Conservation (phyloP, 495 filamentous ascomycete genomes). For the Penicillium bovifimosum region DNA sequence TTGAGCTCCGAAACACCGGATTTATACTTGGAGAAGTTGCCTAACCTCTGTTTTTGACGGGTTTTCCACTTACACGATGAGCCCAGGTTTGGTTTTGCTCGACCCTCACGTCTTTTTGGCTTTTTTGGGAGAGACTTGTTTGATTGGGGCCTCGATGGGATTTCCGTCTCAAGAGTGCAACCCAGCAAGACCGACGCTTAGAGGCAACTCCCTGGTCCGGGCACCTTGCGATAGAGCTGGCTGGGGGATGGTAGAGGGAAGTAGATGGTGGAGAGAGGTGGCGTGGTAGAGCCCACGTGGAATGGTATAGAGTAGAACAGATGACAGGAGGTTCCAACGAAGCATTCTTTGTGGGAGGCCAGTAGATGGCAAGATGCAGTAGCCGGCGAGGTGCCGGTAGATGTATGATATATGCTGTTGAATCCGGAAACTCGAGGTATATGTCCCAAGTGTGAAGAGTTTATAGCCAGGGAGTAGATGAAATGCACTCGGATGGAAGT, state of each 20-base stretch:
- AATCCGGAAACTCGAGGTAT: not conserved
- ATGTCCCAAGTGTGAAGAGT: not conserved
- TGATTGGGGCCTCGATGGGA: not conserved
- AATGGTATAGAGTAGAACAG: not conserved
- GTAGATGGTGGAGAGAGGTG: not conserved
- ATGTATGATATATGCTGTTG: not conserved
- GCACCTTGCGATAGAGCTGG: not conserved
- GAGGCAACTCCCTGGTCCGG: not conserved
- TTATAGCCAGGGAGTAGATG: not conserved
- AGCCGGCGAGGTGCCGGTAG: not conserved
- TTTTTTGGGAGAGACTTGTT: not conserved
- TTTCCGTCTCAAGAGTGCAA: not conserved
- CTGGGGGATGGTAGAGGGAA: not conserved
- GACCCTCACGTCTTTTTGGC: not conserved
- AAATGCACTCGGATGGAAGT: not conserved
- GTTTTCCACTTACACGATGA: not conserved
- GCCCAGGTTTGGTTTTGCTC: not conserved
- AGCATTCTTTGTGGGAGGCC: not conserved
- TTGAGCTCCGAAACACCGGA: conserved; percentile 1
- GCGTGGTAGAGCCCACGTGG: not conserved
- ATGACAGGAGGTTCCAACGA: not conserved
- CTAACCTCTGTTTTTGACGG: not conserved
- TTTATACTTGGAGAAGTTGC: not conserved
- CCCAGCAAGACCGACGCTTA: not conserved
- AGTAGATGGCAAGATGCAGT: not conserved